These are phyloP conservation scores for Blastobotrys peoriensis DNA, from an alignment of 805 yeast genomes.

Conservation along the genomic window DNA sequence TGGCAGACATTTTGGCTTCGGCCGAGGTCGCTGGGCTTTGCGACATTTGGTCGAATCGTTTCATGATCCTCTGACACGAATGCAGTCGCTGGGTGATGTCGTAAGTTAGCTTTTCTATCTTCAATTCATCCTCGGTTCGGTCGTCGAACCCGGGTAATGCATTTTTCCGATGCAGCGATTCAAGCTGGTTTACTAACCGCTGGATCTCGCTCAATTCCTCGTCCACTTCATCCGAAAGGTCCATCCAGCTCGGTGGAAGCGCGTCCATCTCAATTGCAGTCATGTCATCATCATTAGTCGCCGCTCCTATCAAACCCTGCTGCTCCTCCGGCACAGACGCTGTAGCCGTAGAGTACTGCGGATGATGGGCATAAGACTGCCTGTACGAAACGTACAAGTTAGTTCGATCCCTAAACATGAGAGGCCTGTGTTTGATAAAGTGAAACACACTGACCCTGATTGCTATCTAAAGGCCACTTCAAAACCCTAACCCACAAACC, in stretches of 20 bases:
- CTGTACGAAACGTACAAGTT: conserved; percentile 83
- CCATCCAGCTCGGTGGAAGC: conserved; percentile 74
- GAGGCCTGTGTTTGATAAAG: too few species aligned
- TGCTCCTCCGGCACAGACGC: conserved; percentile 47
- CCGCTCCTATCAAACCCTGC: conserved; percentile 47
- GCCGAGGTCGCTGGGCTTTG: conserved; percentile 35
- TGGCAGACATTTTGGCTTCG: conserved; percentile 64
- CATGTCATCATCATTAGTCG: conserved; percentile 21
- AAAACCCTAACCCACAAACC: too few species aligned
- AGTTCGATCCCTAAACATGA: conserved; percentile 92
- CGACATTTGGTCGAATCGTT: conserved; percentile 49
- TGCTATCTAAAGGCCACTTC: not conserved
- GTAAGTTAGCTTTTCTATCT: conserved; percentile 73
- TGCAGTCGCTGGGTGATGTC: conserved; percentile 72
- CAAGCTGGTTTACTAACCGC: conserved; percentile 51
- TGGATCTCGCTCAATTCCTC: conserved; percentile 49
- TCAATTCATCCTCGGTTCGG: conserved; percentile 63
- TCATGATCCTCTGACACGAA: conserved; percentile 67
- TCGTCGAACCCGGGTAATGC: conserved; percentile 85
- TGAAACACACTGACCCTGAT: not conserved
- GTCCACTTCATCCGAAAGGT: conserved; percentile 67
- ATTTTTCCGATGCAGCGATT: conserved; percentile 69
- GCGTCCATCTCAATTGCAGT: conserved; percentile 52
- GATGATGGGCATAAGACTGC: conserved; percentile 75
- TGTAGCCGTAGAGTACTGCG: conserved; percentile 27